Conservation (phyloP, 2,329 filamentous ascomycete species). For the Xylaria multiplex region DNA sequence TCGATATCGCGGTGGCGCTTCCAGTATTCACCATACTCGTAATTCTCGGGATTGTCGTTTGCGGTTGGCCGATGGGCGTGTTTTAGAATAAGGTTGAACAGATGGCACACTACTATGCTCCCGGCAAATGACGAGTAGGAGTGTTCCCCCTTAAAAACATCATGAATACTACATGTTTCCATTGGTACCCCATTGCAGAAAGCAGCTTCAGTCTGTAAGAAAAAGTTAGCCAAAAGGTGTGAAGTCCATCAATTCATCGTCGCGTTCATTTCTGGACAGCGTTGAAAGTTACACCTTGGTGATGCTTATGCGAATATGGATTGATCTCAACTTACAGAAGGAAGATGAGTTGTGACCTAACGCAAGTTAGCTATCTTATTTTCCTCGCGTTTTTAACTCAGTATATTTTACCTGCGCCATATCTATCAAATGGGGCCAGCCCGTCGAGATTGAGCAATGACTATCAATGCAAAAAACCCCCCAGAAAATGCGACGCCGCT, state of each 20-base stretch:
- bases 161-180: constrained; percentile 69
- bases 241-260: not conserved
- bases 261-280: not conserved
- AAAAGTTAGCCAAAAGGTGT: constrained; percentile 30
- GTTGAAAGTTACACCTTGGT: not conserved
- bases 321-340: constrained; percentile 51
- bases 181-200: constrained; percentile 75
- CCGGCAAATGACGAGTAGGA: constrained; percentile 77
- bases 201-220: constrained; percentile 72
- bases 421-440: constrained; percentile 87
- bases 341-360: constrained; percentile 81
- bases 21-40: constrained; percentile 84
- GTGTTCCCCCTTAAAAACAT: constrained; percentile 67
- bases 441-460: constrained; percentile 87
- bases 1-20: constrained; percentile 84
- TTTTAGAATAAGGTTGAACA: constrained; percentile 83
- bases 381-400: not conserved
- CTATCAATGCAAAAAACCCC: constrained; percentile 82
- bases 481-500: constrained; percentile 89
- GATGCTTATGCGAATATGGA: not conserved
- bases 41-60: constrained; percentile 77
- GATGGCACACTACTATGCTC: constrained; percentile 76
- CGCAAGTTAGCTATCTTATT: constrained; percentile 28
- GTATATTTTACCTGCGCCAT: constrained; percentile 67
- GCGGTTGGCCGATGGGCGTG: constrained; percentile 80